Base-by-base conservation (phyloP, 352 stramenopile genomes). In the Phytophthora podocarpi region DNA sequence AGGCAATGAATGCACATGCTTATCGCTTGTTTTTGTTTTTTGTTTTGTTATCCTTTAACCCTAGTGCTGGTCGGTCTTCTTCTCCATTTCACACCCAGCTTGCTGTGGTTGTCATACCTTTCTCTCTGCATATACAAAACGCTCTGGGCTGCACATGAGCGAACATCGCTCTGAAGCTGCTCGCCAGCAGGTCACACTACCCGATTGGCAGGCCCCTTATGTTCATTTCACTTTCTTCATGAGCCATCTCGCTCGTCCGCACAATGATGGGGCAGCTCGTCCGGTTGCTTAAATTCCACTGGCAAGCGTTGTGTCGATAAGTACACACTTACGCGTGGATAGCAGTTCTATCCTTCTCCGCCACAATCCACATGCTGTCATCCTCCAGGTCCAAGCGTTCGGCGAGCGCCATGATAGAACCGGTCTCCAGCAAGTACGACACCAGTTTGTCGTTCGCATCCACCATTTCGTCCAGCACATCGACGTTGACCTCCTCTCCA, bases 391-490 rank as follows among this genome's bases (percentile, higher is more conserved):
- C 85, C 26, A 95, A 68, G 12, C 85, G 81, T 60, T 93, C 81
- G 1, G 85, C 85, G 13, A 95, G 73, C 43, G 85, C 85, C 78
- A 95, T 89, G 74, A 95, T 95, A 10, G 83, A 93, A 8, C 85
- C 85, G 8, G 85, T 95, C 70, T 95, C 82, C 20, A 92, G 65
- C 64, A 95, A 71, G 45, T 93, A 95, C 65, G 83, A 93, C 64
- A 95, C 85, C 24, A 92, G 68, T 52, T 87, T 85, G 64, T 95
- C 85, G 62, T 95, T 95, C 15, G 83, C 85, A 57, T 76, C 68
- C 52, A 95, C 79, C 85, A 95, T 95, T 52, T 90, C 82, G 50
- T 95, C 85, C 42, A 95, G 74, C 39, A 81, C 76, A 58, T 89
- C 63, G 6, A 69, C 43, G 15, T 90, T 85, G 18, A 84, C 80